Conservation (phyloP, 176 grass and related monocot species). For the bread wheat (Triticum aestivum) region DNA sequence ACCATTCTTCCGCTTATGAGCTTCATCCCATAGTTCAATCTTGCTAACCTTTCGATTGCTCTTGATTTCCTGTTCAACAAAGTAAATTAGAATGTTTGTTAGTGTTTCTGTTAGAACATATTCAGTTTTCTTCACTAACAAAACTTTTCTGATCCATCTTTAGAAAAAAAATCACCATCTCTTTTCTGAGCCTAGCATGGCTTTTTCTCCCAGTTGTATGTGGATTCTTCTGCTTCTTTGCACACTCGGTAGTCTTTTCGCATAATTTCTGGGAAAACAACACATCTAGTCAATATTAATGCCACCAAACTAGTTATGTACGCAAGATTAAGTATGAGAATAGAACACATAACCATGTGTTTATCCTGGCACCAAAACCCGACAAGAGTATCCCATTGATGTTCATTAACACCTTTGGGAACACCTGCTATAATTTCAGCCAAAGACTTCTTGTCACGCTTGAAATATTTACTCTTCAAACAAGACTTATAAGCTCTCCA, state of each 20-base stretch:
- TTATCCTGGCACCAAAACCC: neutral
- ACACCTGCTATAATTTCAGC: neutral
- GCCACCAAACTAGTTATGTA: neutral
- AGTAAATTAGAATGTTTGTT: neutral
- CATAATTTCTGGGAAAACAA: neutral
- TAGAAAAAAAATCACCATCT: neutral
- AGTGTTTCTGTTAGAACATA: neutral
- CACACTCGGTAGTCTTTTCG: neutral
- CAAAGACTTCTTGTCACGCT: neutral
- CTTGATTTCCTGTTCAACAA: neutral
- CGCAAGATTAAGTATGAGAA: neutral
- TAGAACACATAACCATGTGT: neutral
- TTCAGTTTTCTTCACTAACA: neutral
- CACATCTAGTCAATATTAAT: neutral
- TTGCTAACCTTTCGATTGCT: neutral
- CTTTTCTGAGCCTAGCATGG: neutral
- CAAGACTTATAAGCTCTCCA: neutral
- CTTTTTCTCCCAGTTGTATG: neutral
- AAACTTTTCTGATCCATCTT: too few relatives aligned
- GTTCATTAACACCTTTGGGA: neutral
- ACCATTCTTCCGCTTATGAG: neutral
- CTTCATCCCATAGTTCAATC: neutral
- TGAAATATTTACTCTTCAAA: neutral
- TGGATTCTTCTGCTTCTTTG: neutral
- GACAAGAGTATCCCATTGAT: neutral